phyloP scores from a whole-genome alignment of 192 early-diverging fungal species.

The Gorgonomyces haynaldii region DNA sequence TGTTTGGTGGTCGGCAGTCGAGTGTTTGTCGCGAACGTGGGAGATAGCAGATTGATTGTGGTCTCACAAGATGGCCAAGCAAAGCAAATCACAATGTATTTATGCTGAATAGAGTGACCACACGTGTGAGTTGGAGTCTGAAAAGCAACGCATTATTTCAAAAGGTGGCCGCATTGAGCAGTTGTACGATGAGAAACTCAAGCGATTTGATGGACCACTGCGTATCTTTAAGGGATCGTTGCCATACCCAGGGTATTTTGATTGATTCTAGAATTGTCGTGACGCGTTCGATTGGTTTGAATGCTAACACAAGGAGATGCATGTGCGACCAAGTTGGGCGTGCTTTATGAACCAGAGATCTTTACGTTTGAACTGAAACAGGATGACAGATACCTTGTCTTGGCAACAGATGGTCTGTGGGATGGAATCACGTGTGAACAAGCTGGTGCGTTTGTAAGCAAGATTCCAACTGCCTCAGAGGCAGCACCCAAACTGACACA shows the following conservation, averaged over 20 bases:
- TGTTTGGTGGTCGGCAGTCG: conserved; percentile 17
- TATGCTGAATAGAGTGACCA: conserved; percentile 21
- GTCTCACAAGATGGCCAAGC: conserved; percentile 8
- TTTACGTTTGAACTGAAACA: conserved; percentile 13
- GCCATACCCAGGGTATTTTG: conserved; percentile 38
- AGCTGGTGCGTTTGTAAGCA: conserved; percentile 12
- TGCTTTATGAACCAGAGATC: conserved; percentile 34
- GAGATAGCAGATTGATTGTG: conserved; percentile 32
- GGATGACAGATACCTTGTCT: conserved; percentile 24
- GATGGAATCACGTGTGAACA: conserved; percentile 29
- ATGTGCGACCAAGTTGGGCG: conserved; percentile 28
- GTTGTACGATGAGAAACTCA: conserved; percentile 10
- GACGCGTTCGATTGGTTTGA: conserved; percentile 20
- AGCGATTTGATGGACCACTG: conserved; percentile 32
- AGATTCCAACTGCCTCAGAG: conserved; percentile 8
- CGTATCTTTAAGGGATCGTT: conserved; percentile 44
- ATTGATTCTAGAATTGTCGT: conserved; percentile 27
- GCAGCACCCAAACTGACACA: conserved; percentile 22
- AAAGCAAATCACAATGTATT: conserved; percentile 26
- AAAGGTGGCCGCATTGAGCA: conserved; percentile 31
- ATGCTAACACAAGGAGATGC: conserved; percentile 24
- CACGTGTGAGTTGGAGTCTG: conserved; percentile 20
- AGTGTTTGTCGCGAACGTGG: conserved; percentile 28
- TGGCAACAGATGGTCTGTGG: conserved; percentile 45
- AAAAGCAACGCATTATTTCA: conserved; percentile 19